Evolutionary conservation across 2,329 filamentous ascomycete genomes (phyloP).

Genomic region (Dissoconium aciculare): DNA sequence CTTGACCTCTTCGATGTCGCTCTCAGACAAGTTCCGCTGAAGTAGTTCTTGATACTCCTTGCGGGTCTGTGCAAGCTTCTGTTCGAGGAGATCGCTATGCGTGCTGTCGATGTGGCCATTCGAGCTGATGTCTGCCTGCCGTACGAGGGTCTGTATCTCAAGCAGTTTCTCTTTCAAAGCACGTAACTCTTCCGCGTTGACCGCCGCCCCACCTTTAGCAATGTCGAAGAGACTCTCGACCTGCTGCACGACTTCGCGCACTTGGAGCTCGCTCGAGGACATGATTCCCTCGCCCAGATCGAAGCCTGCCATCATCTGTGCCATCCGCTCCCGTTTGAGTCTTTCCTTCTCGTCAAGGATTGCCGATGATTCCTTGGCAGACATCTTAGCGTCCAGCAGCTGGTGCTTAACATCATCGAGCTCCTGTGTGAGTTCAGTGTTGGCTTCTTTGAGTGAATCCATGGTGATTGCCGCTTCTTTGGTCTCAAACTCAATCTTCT

Average conservation of each 20-base stretch:
- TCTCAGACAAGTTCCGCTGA: conserved; percentile 60
- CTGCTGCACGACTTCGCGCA: conserved; percentile 70
- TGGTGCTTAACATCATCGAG: conserved; percentile 94
- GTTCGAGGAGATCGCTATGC: conserved; percentile 52
- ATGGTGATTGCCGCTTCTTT: conserved; percentile 96
- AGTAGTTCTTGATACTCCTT: conserved; percentile 73
- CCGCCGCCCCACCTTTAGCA: conserved; percentile 59
- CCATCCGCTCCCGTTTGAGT: conserved; percentile 98
- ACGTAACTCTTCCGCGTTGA: conserved; percentile 68
- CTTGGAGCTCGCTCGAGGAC: conserved; percentile 77
- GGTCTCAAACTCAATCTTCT: conserved; percentile 87
- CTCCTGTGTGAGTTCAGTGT: conserved; percentile 78
- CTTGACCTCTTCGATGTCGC: conserved; percentile 75
- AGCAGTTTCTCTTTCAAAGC: conserved; percentile 64
- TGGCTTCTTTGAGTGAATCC: conserved; percentile 93
- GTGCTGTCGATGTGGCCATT: conserved; percentile 48
- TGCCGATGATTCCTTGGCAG: conserved; percentile 79
- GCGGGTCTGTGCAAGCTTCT: conserved; percentile 58
- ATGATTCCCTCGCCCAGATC: conserved; percentile 87
- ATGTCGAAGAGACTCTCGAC: conserved; percentile 66
- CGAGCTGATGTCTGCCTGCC: conserved; percentile 78
- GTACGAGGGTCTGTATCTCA: conserved; percentile 81
- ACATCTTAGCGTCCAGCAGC: conserved; percentile 90
- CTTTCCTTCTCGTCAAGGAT: conserved; percentile 94
- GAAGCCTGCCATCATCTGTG: conserved; percentile 99